Base-by-base conservation (phyloP, 164 flowering plant species). In the Santalum album region DNA sequence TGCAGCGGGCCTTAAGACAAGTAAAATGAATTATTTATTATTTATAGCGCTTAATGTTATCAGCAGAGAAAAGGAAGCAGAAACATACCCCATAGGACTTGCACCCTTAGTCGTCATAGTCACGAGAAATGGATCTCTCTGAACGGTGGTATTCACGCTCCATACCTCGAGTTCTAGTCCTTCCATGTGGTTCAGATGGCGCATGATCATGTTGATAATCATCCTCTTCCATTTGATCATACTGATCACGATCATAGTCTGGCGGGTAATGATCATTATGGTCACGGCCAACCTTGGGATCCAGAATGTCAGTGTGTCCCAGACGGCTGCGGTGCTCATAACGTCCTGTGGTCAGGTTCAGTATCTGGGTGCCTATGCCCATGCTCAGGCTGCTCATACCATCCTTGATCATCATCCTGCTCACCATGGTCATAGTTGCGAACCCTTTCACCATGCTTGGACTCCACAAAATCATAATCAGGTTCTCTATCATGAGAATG, bases 61-160 rank as follows among this genome's bases (percentile, higher is more conserved):
- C n/a, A n/a, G n/a, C n/a, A n/a, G n/a, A n/a, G n/a, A n/a, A n/a
- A n/a, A n/a, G n/a, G n/a, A n/a, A n/a, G n/a, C n/a, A n/a, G n/a
- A n/a, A n/a, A n/a, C n/a, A n/a, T n/a, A n/a, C n/a, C n/a, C n/a
- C n/a, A n/a, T n/a, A n/a, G n/a, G n/a, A n/a, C n/a, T n/a, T n/a
- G n/a, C n/a, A 17, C 12, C 24, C 12, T 51, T 62, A 75, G 57
- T 54, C 66, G 17, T 73, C 78, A 53, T 70, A 74, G 19, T 79
- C 87, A 11, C 74, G 78, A 1, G 89, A 86, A 51, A 55, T 55
- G 2, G 87, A 82, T 63, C 90, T 69, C 51, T 76, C 78, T 7
- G 75, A 72, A 11, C 73, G 75, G n/a, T 62, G 63, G 62, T 86
- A 72, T 9, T 81, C 83, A 22, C 59, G 73, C 3, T 72, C 83